Evolutionary conservation across 176 grass and related monocot genomes (phyloP).

Genomic region (Alloteropsis semialata): DNA sequence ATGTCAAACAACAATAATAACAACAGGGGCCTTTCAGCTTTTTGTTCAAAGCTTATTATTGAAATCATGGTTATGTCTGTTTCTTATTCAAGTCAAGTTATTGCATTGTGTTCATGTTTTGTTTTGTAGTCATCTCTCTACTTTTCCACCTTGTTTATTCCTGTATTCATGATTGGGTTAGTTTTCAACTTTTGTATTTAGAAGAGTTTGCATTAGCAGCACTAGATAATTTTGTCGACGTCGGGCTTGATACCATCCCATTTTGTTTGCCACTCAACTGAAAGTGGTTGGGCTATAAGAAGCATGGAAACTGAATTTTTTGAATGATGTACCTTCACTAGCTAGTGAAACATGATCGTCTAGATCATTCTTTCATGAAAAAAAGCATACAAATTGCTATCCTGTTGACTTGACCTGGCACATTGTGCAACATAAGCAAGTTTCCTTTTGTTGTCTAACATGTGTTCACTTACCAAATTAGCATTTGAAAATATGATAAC

Average conservation of each 20-base stretch:
- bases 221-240: not conserved
- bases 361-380: not conserved
- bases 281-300: not conserved
- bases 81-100: not conserved
- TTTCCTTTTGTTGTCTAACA: not conserved
- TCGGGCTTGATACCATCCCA: not conserved
- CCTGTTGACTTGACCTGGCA: not conserved
- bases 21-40: not conserved
- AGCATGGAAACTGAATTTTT: not conserved
- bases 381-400: not conserved
- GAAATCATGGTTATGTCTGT: too few species aligned
- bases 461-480: not conserved
- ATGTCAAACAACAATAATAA: not conserved
- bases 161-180: not conserved
- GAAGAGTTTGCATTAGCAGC: not conserved
- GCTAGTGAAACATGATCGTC: not conserved
- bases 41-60: too few species aligned
- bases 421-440: not conserved
- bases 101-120: not conserved
- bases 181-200: slow-evolving; percentile 5
- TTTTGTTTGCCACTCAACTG: not conserved
- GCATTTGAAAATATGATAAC: not conserved
- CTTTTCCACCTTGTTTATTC: not conserved
- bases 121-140: slow-evolving; percentile 5
- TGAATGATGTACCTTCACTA: not conserved